Evolutionary conservation across 768 basidiomycete genomes (phyloP).

Genomic region (Exidia glandulosa): DNA sequence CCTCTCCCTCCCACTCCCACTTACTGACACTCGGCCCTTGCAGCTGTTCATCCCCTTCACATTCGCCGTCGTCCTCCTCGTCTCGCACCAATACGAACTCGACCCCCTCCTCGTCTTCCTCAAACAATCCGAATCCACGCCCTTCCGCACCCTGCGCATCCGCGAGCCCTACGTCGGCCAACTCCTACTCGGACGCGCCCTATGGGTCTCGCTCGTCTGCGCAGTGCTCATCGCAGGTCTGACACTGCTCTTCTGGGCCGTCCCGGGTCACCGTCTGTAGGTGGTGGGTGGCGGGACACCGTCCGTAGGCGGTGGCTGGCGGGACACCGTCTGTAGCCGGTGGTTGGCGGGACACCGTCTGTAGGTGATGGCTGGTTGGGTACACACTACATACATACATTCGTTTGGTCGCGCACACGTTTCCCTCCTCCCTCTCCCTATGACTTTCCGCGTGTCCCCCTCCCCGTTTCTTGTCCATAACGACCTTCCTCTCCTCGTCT

Average conservation of each 20-base stretch:
- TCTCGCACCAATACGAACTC: slow-evolving; percentile 94
- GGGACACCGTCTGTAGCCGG: too few relatives aligned
- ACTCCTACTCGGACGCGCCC: slow-evolving; percentile 76
- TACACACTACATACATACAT: too few relatives aligned
- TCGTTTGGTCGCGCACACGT: too few relatives aligned
- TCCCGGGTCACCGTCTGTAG: slow-evolving; percentile 84
- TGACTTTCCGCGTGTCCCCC: too few relatives aligned
- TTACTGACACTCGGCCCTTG: slow-evolving; percentile 6
- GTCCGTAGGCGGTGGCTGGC: too few relatives aligned
- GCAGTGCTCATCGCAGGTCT: slow-evolving; percentile 64
- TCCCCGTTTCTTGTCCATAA: too few relatives aligned
- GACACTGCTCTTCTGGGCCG: slow-evolving; percentile 90
- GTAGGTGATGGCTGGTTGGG: too few relatives aligned
- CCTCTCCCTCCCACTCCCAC: background rate
- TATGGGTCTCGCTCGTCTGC: slow-evolving; percentile 82
- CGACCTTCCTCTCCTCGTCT: too few relatives aligned
- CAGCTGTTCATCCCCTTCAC: slow-evolving; percentile 94
- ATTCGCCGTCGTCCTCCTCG: slow-evolving; percentile 77
- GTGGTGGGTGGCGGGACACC: too few relatives aligned
- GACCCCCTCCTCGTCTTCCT: slow-evolving; percentile 93
- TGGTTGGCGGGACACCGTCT: too few relatives aligned
- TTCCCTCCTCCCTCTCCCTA: too few relatives aligned
- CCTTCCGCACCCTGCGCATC: slow-evolving; percentile 86
- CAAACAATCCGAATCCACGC: slow-evolving; percentile 90
- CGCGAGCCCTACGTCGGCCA: slow-evolving; percentile 92